phyloP scores from a whole-genome alignment of 768 basidiomycete genomes.

The Trametes meyenii region DNA sequence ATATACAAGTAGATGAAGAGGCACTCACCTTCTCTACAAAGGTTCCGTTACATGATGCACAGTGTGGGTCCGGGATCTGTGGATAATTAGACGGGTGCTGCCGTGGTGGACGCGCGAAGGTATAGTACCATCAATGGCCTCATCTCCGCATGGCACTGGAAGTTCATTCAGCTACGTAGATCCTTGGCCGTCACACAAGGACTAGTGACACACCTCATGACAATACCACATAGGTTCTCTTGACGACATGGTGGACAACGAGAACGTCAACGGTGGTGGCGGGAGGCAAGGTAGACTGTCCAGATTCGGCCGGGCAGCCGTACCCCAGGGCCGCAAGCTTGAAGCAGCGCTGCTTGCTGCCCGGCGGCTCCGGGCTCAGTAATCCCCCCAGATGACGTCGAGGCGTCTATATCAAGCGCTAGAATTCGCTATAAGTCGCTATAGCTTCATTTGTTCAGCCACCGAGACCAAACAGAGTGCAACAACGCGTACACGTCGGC shows the following conservation, averaged over 20 bases:
- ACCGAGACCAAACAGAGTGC: slow-evolving; percentile 26
- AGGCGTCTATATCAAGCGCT: slow-evolving; percentile 6
- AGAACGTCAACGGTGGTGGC: slow-evolving; percentile 14
- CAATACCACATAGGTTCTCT: slow-evolving; percentile 81
- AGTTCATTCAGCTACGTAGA: neutral
- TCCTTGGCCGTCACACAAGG: slow-evolving; percentile 2
- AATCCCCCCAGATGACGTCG: slow-evolving; percentile 14
- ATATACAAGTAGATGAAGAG: neutral
- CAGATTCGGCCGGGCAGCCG: too few species aligned
- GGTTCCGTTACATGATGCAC: slow-evolving; percentile 77
- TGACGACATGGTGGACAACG: slow-evolving; percentile 56
- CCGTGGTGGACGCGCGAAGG: slow-evolving; percentile 7
- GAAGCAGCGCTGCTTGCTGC: too few species aligned
- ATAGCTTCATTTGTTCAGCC: slow-evolving; percentile 1
- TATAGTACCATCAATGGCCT: slow-evolving; percentile 78
- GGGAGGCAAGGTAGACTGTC: slow-evolving; percentile 14
- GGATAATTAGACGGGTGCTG: slow-evolving; percentile 13
- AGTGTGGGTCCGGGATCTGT: slow-evolving; percentile 80
- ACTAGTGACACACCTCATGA: slow-evolving; percentile 54
- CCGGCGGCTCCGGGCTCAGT: neutral
- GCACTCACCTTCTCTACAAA: slow-evolving; percentile 78
- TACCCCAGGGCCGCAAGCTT: too few species aligned
- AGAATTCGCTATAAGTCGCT: neutral
- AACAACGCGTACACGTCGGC: slow-evolving; percentile 30
- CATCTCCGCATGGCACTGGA: slow-evolving; percentile 87